These are phyloP conservation scores for Cardamine occulta DNA, from an alignment of 345 rosid genomes.

Conservation along the genomic window DNA sequence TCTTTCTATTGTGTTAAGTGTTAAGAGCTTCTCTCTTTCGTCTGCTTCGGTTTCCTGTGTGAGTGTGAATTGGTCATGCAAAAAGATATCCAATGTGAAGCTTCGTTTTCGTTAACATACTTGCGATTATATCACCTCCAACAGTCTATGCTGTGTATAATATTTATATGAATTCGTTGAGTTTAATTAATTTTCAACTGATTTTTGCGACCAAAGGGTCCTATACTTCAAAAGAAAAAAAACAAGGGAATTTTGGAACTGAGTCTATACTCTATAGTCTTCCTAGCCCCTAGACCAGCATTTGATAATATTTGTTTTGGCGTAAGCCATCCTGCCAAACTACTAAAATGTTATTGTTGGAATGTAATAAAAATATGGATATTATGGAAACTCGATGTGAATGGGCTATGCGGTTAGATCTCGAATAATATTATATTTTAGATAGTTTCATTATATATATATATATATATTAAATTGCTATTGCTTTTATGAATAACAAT, in stretches of 20 bases:
- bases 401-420: neutral
- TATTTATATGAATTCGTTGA: too few species aligned
- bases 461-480: neutral
- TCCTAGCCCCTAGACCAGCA: neutral
- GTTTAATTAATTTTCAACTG: neutral
- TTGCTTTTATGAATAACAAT: neutral
- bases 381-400: neutral
- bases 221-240: neutral
- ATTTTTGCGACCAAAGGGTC: neutral
- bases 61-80: neutral
- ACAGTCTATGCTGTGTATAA: too few species aligned
- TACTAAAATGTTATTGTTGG: neutral
- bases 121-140: too few species aligned
- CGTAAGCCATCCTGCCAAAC: neutral
- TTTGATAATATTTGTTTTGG: neutral
- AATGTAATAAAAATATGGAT: neutral
- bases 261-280: neutral
- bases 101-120: neutral
- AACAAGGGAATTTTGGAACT: neutral
- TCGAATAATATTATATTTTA: neutral
- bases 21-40: constrained; percentile 1
- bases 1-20: neutral
- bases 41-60: neutral
- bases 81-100: neutral
- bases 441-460: neutral